These are phyloP conservation scores for Echeveria elegans DNA, from an alignment of 164 flowering plant species.

Conservation along the genomic window DNA sequence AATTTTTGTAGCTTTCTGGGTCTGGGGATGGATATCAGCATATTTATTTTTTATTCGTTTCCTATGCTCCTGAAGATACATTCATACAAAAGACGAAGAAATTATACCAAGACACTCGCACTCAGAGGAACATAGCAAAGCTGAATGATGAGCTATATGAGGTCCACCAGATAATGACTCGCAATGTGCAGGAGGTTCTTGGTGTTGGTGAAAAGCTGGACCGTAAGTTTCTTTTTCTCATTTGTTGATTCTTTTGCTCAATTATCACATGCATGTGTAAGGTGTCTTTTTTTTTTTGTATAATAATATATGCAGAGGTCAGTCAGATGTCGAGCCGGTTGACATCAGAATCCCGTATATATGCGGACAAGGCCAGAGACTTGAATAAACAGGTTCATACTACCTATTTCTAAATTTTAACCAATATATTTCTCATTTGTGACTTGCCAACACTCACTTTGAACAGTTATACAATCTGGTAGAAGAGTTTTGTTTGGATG, in stretches of 20 bases:
- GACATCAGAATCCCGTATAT: constrained; percentile 85
- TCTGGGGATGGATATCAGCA: neutral
- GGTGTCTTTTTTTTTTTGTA: neutral
- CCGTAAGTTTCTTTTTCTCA: constrained; percentile 43
- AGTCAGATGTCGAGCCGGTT: constrained; percentile 83
- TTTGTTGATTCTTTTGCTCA: neutral
- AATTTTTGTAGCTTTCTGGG: neutral
- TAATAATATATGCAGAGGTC: constrained; percentile 53
- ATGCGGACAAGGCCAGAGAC: constrained; percentile 88
- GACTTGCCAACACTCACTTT: too few species aligned
- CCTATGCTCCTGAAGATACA: constrained; percentile 40
- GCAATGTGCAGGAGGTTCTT: constrained; percentile 95
- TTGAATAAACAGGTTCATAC: constrained; percentile 69
- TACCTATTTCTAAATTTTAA: neutral
- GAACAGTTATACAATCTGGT: too few species aligned
- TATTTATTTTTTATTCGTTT: neutral
- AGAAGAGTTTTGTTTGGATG: neutral
- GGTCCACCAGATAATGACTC: constrained; percentile 96
- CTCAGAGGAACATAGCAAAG: constrained; percentile 79
- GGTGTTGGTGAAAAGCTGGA: constrained; percentile 97
- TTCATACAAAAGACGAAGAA: constrained; percentile 88
- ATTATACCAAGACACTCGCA: constrained; percentile 78
- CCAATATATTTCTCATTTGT: neutral
- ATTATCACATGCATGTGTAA: too few species aligned
- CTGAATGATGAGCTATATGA: constrained; percentile 90